Evolutionary conservation across 139 green algal genomes (phyloP), one percentile per base, ranked within the genome.

Genomic region (Volvox africanus): DNA sequence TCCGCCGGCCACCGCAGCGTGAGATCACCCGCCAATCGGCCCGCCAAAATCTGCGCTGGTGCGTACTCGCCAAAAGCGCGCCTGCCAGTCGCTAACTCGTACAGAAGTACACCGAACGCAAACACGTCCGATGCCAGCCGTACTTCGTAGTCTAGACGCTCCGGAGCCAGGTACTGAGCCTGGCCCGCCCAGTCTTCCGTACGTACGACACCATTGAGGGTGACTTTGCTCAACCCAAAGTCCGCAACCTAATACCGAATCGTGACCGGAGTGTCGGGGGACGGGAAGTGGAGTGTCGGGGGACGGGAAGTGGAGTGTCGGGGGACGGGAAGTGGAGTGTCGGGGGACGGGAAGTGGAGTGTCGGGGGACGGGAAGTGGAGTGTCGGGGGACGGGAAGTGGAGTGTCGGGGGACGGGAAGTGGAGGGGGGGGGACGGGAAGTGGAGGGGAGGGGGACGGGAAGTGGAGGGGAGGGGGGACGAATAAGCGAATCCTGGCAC

Each of bases 161-260:
- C 84, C 18, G 84, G 84, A 20, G 84, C 84, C 37, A 89, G 28
- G 84, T 89, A 89, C 37, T 82, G 84, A 24, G 68, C 84, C 69
- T 89, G 84, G 37, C 84, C 84, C 3, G 37, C 68, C 26, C 71
- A 89, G 69, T 71, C 84, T 37, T 82, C 84, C 17, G 69, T 82
- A 30, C 84, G 84, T 9, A 50, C 68, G 62, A 89, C 84, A 21
- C 84, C 84, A 16, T 37, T 24, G 1, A 55, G 37, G 28, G 84
- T 89, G 18, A 89, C 71, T 44, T 89, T 89, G 84, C 35, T 71
- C 26, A 89, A 71, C 1, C 84, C 84, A 73, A 89, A 89, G 44
- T 89, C 84, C 19, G 84, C 84, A 18, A 89, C 84, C 83, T 88
- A 65, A 21, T 6, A 35, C 1, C 6, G 11, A 26, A 71, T 55